Percentiles rank a stretch among this genome's conserved stretches.
phyloP scores from a whole-genome alignment of 2,329 filamentous ascomycete genomes.

The Penicillium sp. region DNA sequence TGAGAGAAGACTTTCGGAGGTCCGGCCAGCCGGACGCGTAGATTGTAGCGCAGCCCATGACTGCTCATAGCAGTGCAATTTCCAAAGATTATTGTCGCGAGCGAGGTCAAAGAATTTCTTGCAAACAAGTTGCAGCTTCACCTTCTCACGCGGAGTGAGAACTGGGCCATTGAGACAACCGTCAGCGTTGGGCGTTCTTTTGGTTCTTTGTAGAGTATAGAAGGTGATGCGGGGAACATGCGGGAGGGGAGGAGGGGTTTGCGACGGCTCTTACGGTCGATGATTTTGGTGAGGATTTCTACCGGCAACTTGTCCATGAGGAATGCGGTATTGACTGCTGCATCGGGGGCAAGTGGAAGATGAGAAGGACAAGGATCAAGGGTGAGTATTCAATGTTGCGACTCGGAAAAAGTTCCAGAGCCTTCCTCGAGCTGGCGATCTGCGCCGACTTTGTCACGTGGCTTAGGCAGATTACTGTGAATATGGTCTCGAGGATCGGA shows the following conservation, averaged over 20 bases:
- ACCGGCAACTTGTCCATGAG: constrained; percentile 60
- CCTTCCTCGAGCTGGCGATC: constrained; percentile 22
- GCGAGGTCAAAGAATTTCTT: constrained; percentile 65
- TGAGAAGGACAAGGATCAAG: constrained; percentile 3
- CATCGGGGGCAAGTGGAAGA: constrained; percentile 29
- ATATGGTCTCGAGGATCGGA: neutral
- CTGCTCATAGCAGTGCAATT: constrained; percentile 69
- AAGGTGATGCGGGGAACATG: constrained; percentile 23
- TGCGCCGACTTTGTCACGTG: constrained; percentile 25
- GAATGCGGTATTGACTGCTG: constrained; percentile 19
- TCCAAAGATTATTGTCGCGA: constrained; percentile 77
- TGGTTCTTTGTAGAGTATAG: constrained; percentile 1
- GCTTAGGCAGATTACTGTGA: neutral
- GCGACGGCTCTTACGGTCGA: constrained; percentile 56
- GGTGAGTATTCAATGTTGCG: constrained; percentile 12
- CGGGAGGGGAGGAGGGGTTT: constrained; percentile 15
- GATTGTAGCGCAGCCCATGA: constrained; percentile 64
- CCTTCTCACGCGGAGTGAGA: constrained; percentile 65
- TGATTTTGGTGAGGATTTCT: constrained; percentile 65
- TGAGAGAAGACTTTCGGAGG: constrained; percentile 53
- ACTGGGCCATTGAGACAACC: constrained; percentile 44
- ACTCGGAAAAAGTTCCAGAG: constrained; percentile 16
- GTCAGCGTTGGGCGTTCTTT: constrained; percentile 24
- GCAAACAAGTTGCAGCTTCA: constrained; percentile 69
- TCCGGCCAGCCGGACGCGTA: constrained; percentile 22